These are phyloP conservation scores for Bimuria novae-zelandiae DNA, from an alignment of 2,329 filamentous ascomycete genomes.

Conservation along the genomic window DNA sequence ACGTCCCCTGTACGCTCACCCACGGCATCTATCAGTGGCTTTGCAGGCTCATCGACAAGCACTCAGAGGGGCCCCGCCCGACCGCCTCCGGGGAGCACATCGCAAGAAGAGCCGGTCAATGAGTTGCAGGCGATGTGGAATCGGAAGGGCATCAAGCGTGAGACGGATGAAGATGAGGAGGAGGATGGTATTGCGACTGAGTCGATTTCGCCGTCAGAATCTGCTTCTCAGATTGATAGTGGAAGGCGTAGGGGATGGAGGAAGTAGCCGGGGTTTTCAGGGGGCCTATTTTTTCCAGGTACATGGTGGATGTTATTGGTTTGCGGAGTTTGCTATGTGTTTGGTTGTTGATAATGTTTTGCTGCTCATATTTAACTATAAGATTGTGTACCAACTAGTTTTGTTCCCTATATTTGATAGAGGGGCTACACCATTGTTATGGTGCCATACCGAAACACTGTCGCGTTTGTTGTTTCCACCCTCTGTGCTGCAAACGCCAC, in stretches of 20 bases:
- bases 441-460: too few relatives aligned
- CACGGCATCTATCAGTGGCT: background rate
- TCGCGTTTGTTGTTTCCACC: too few relatives aligned
- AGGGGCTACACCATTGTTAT: too few relatives aligned
- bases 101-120: background rate
- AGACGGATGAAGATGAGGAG: background rate
- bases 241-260: background rate
- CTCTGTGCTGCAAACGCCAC: too few relatives aligned
- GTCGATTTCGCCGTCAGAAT: constrained; percentile 9
- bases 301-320: background rate
- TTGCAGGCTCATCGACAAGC: background rate
- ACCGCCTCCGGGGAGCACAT: background rate
- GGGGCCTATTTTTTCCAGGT: too few relatives aligned
- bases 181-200: constrained; percentile 1
- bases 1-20: constrained; percentile 3
- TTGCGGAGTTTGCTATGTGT: too few relatives aligned
- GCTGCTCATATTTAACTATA: too few relatives aligned
- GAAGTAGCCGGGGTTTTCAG: background rate
- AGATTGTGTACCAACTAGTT: too few relatives aligned
- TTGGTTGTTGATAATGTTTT: too few relatives aligned
- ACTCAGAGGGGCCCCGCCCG: constrained; percentile 2
- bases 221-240: constrained; percentile 8
- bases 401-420: too few relatives aligned
- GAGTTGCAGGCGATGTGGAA: constrained; percentile 14
- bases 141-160: constrained; percentile 6